phyloP scores from a whole-genome alignment of 176 grass and related monocot genomes.

The Thinopyrum elongatum region DNA sequence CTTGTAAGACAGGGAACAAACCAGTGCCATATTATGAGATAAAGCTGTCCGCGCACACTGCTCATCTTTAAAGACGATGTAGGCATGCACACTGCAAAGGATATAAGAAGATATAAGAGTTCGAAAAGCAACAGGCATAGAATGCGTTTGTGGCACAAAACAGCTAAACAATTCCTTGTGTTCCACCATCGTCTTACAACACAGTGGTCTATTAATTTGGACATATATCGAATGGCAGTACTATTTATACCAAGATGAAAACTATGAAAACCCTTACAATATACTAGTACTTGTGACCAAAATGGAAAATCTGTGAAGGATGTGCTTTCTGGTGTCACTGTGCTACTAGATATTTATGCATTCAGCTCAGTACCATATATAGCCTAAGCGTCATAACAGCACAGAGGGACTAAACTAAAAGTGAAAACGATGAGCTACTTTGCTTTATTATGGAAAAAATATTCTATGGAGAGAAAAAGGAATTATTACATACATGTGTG shows the following conservation, averaged over 20 bases:
- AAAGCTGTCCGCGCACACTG: conserved; percentile 57
- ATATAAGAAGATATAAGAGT: not conserved
- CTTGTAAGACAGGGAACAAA: conserved; percentile 15
- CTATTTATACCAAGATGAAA: not conserved
- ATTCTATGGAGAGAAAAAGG: not conserved
- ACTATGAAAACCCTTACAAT: not conserved
- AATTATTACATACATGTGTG: not conserved
- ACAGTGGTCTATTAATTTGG: not conserved
- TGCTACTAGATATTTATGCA: not conserved
- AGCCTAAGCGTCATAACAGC: not conserved
- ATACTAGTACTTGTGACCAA: not conserved
- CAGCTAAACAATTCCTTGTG: not conserved
- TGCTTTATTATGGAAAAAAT: not conserved
- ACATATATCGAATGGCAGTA: not conserved
- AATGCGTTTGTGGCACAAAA: conserved; percentile 1
- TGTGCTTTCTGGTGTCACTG: not conserved
- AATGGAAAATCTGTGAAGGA: not conserved
- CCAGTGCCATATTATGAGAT: conserved; percentile 86
- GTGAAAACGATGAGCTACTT: not conserved
- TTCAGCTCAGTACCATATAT: not conserved
- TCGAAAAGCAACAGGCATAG: not conserved
- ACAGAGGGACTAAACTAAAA: not conserved
- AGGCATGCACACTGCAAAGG: conserved; percentile 86
- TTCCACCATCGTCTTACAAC: not conserved
- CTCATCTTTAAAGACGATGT: conserved; percentile 93